These are phyloP conservation scores for Boletus patriciae DNA, from an alignment of 768 basidiomycete species.

Conservation along the genomic window DNA sequence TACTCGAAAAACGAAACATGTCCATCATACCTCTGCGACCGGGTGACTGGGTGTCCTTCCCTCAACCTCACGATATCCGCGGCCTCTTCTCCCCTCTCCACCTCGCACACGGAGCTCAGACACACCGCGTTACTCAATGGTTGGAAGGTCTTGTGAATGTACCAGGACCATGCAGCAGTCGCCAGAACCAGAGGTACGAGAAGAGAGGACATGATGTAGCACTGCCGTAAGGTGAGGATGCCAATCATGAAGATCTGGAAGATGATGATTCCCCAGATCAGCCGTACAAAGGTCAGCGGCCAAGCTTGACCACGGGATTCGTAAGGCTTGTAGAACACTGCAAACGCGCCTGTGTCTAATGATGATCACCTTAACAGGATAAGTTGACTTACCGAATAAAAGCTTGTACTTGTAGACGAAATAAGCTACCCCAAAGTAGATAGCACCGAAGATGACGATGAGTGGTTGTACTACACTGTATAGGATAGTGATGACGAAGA, in stretches of 20 bases:
- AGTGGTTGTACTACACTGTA: conserved; percentile 96
- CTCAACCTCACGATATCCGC: conserved; percentile 73
- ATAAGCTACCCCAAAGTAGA: conserved; percentile 96
- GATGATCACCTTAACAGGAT: background rate
- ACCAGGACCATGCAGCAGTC: conserved; percentile 82
- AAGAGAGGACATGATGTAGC: conserved; percentile 56
- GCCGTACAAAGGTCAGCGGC: conserved; percentile 91
- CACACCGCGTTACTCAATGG: conserved; percentile 82
- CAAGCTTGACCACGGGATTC: conserved; percentile 97
- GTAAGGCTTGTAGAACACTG: conserved; percentile 98
- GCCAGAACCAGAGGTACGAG: conserved; percentile 74
- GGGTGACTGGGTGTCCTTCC: conserved; percentile 82
- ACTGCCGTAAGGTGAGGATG: conserved; percentile 73
- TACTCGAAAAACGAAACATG: background rate
- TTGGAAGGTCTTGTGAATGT: conserved; percentile 62
- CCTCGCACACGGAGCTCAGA: conserved; percentile 84
- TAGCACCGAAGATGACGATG: conserved; percentile 90
- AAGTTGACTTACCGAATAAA: conserved; percentile 69
- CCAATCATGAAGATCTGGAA: conserved; percentile 98
- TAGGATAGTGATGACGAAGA: conserved; percentile 92
- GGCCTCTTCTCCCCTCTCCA: conserved; percentile 84
- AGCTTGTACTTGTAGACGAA: conserved; percentile 98
- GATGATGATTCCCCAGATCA: conserved; percentile 90
- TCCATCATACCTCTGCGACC: conserved; percentile 73
- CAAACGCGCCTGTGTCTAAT: background rate